Evolutionary conservation across 441 rosid genomes (phyloP).

Genomic region (Heliophila coronopifolia): DNA sequence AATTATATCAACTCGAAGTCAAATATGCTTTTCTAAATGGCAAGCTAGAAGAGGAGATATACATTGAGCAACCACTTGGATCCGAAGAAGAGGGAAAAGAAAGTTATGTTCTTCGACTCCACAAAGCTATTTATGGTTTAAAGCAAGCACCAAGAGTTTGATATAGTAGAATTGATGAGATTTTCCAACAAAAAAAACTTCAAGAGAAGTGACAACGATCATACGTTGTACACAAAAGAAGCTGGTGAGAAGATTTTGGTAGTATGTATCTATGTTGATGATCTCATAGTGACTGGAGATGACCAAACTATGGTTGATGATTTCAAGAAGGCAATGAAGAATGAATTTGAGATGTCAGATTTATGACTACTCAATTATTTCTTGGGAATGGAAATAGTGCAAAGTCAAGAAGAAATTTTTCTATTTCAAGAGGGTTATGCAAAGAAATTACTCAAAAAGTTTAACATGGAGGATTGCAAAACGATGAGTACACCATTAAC

Average conservation of each 20-base stretch:
- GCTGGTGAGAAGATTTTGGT: fast-evolving
- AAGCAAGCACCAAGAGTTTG: not conserved
- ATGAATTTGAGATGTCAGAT: slow-evolving; percentile 8
- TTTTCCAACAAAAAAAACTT: not conserved
- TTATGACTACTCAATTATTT: not conserved
- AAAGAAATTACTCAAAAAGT: not conserved
- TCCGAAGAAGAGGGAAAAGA: not conserved
- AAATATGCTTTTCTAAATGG: not conserved
- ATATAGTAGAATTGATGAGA: not conserved
- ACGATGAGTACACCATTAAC: not conserved
- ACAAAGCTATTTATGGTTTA: not conserved
- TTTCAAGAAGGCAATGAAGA: not conserved
- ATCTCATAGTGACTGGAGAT: not conserved
- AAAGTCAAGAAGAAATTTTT: not conserved
- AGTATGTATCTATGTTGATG: not conserved
- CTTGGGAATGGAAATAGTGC: not conserved
- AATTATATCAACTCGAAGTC: not conserved
- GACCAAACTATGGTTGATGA: fast-evolving
- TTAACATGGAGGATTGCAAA: not conserved
- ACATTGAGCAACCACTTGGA: not conserved
- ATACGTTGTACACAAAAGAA: not conserved
- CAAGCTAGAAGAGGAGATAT: not conserved
- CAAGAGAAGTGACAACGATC: not conserved
- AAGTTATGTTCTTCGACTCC: not conserved
- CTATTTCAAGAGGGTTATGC: not conserved